These are phyloP conservation scores for Echites panduratus DNA, from an alignment of 257 asterid species.

Conservation along the genomic window DNA sequence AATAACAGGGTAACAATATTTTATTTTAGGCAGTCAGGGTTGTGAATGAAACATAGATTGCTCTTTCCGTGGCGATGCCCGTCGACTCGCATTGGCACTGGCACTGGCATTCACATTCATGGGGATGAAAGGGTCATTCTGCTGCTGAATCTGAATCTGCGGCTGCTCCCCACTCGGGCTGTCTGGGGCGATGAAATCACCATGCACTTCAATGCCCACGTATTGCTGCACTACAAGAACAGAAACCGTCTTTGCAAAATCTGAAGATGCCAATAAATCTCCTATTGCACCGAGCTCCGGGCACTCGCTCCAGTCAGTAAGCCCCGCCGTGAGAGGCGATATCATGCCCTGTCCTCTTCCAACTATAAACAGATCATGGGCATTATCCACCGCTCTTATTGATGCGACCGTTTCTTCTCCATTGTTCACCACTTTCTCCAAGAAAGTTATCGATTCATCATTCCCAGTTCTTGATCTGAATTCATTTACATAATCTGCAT, in stretches of 20 bases:
- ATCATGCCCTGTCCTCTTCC: conserved; percentile 71
- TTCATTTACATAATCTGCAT: conserved; percentile 53
- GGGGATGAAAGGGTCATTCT: background rate
- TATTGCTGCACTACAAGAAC: conserved; percentile 89
- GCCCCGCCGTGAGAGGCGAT: conserved; percentile 73
- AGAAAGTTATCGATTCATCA: conserved; percentile 36
- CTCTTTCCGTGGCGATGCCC: background rate
- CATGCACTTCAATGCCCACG: conserved; percentile 42
- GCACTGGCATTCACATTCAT: background rate
- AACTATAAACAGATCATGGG: conserved; percentile 66
- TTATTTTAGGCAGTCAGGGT: conserved; percentile 22
- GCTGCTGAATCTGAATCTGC: background rate
- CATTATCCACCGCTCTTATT: conserved; percentile 48
- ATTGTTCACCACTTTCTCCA: conserved; percentile 52
- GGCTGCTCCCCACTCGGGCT: conserved; percentile 30
- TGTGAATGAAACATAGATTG: conserved; percentile 38
- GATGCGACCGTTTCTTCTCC: conserved; percentile 89
- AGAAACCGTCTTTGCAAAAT: conserved; percentile 67
- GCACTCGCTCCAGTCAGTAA: conserved; percentile 96
- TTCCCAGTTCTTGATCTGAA: conserved; percentile 40
- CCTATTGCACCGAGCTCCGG: conserved; percentile 95
- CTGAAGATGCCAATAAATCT: conserved; percentile 81
- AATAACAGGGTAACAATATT: background rate
- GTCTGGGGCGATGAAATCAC: conserved; percentile 42
- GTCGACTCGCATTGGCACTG: background rate